Evolutionary conservation across 176 grass and related monocot species (phyloP).

Genomic region (Ananas comosus): DNA sequence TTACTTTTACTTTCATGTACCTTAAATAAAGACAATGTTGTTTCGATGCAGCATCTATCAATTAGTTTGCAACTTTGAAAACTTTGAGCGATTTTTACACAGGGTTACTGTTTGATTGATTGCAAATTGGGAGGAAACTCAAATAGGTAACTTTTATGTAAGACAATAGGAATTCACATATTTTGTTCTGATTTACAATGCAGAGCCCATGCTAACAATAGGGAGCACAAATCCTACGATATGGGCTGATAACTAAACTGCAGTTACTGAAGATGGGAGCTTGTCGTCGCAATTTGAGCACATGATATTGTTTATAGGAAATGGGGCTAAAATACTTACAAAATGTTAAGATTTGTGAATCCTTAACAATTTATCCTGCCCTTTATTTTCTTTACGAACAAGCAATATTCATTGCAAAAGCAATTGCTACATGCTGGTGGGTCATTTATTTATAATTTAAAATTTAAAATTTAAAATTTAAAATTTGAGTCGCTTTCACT

Average conservation of each 20-base stretch:
- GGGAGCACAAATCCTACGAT: constrained; percentile 66
- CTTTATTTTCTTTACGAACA: too few species aligned
- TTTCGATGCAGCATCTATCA: too few species aligned
- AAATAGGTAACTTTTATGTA: neutral
- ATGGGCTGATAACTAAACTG: constrained; percentile 86
- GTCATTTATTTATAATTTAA: neutral
- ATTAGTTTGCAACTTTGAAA: too few species aligned
- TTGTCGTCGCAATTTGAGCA: constrained; percentile 90
- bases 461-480: neutral
- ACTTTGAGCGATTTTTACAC: too few species aligned
- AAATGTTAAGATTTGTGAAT: constrained; percentile 21
- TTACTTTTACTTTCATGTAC: too few species aligned
- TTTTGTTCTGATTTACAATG: neutral
- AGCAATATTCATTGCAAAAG: neutral
- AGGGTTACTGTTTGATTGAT: too few species aligned
- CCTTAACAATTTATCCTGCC: too few species aligned
- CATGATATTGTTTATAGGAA: constrained; percentile 66
- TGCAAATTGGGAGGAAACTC: neutral
- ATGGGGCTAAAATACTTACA: constrained; percentile 71
- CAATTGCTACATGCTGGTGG: neutral
- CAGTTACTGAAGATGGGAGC: constrained; percentile 77
- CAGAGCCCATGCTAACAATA: constrained; percentile 89
- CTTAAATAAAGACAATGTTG: too few species aligned
- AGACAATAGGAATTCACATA: neutral
- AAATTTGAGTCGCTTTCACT: too few species aligned